Base-by-base conservation (phyloP, 768 basidiomycete genomes). In the Rhizopogon rudus region DNA sequence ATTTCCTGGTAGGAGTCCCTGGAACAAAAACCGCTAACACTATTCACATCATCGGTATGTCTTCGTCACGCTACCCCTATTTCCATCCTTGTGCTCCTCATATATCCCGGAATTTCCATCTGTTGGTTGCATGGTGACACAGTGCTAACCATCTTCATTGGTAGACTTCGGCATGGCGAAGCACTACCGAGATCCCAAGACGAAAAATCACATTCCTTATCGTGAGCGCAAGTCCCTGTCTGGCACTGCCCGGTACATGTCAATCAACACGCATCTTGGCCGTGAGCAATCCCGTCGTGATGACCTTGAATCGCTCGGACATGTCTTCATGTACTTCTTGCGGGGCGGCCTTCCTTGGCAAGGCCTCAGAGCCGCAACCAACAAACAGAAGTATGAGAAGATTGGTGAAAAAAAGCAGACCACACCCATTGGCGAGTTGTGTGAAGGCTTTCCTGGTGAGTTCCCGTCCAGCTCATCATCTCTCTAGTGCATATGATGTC, bases 301-400 rank as follows among this genome's bases (percentile, higher is more conserved):
- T 68, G 96, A 99, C 70, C 72, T 99, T 31, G 96, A 99, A 73
- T 96, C 94, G 40, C 75, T 99, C 31, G 96, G 97, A 0, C 97
- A 99, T 70, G 97, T 99, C 44, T 98, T 98, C 77, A 98, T 99
- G 91, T 99, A 99, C 72, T 99, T 99, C 72, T 71, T 99, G 62
- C 82, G 96, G 5, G 96, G 96, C 25, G 93, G 94, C 17, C 80
- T 99, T 54, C 96, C 96, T 28, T 99, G 96, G 96, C 96, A 99
- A 70, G 96, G 96, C 44, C 77, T 99, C 59, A 86, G 95, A 66
- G 97, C 96, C 20, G 94, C 94, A 8, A 99, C 96, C 1, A 98
- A 99, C 80, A 98, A 98, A 76, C 96, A 98, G 71, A 98, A 98
- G 76, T 99, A 99, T 69, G 97, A 99, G 74, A 98, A 98, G 78